Evolutionary conservation across 257 asterid species (phyloP).

Genomic region (Sherardia arvensis): DNA sequence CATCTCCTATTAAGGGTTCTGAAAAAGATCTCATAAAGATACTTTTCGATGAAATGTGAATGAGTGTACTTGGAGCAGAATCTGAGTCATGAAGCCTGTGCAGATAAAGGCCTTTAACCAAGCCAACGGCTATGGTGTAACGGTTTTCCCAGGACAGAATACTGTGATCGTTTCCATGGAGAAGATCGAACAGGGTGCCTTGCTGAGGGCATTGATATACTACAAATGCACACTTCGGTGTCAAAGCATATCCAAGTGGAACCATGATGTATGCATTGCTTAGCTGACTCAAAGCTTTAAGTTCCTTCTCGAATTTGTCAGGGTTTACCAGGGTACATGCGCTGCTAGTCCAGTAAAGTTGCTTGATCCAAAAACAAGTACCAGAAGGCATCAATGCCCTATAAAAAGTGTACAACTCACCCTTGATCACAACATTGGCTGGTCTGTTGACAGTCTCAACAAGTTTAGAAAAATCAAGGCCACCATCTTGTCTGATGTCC

Average conservation of each 20-base stretch:
- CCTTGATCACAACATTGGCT: conserved; percentile 48
- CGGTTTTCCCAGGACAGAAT: conserved; percentile 68
- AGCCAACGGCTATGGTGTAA: conserved; percentile 68
- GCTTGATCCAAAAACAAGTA: conserved; percentile 57
- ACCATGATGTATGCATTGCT: conserved; percentile 19
- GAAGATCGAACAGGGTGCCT: conserved; percentile 58
- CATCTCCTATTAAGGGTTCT: conserved; percentile 77
- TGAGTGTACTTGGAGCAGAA: conserved; percentile 50
- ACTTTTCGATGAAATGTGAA: conserved; percentile 65
- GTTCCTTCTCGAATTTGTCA: conserved; percentile 59
- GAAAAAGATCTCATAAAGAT: conserved; percentile 51
- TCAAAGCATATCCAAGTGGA: conserved; percentile 31
- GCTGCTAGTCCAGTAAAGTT: conserved; percentile 74
- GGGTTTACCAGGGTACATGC: conserved; percentile 61
- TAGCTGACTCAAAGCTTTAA: conserved; percentile 53
- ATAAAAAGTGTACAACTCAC: conserved; percentile 75
- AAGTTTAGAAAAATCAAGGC: neutral
- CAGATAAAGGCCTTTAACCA: conserved; percentile 74
- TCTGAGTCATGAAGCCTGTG: conserved; percentile 30
- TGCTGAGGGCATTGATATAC: conserved; percentile 47
- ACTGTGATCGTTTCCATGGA: conserved; percentile 31
- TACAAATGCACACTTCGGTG: conserved; percentile 52
- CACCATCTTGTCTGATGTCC: neutral
- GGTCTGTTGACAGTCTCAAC: conserved; percentile 15
- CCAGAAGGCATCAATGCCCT: conserved; percentile 64